phyloP scores from a whole-genome alignment of 768 basidiomycete genomes.

The Russula sp. region DNA sequence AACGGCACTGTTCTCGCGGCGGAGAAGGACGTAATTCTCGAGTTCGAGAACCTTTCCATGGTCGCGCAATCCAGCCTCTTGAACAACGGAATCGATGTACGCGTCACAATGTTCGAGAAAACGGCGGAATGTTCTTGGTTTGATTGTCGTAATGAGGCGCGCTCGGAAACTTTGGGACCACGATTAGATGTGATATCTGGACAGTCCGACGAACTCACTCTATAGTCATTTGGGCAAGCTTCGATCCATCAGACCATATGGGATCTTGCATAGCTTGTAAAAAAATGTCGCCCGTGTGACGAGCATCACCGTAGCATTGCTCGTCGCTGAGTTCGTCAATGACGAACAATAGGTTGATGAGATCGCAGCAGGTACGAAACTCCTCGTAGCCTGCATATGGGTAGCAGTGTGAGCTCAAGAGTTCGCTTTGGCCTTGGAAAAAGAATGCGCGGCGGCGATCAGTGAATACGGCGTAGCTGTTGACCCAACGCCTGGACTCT shows the following conservation, averaged over 20 bases:
- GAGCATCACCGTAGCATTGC: conserved; percentile 51
- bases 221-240: conserved; percentile 52
- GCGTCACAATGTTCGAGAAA: conserved; percentile 48
- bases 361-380: conserved; percentile 57
- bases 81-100: conserved; percentile 54
- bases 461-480: conserved; percentile 52
- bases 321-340: conserved; percentile 67
- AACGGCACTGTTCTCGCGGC: conserved; percentile 65
- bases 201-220: conserved; percentile 39
- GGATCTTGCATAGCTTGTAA: conserved; percentile 48
- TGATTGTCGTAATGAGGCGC: conserved; percentile 39
- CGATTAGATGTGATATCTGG: background rate
- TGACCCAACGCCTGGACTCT: conserved; percentile 57
- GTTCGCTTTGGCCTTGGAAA: conserved; percentile 52
- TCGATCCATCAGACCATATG: conserved; percentile 50
- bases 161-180: conserved; percentile 42
- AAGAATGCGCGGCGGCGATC: conserved; percentile 61
- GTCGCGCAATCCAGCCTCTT: conserved; percentile 58
- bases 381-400: conserved; percentile 51
- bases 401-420: conserved; percentile 57
- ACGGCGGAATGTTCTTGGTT: conserved; percentile 43
- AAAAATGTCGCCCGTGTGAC: conserved; percentile 46
- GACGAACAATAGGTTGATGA: conserved; percentile 59
- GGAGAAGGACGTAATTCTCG: conserved; percentile 48
- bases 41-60: conserved; percentile 48